Conservation (phyloP, 306 rosid species). For the Ceratonia siliqua region DNA sequence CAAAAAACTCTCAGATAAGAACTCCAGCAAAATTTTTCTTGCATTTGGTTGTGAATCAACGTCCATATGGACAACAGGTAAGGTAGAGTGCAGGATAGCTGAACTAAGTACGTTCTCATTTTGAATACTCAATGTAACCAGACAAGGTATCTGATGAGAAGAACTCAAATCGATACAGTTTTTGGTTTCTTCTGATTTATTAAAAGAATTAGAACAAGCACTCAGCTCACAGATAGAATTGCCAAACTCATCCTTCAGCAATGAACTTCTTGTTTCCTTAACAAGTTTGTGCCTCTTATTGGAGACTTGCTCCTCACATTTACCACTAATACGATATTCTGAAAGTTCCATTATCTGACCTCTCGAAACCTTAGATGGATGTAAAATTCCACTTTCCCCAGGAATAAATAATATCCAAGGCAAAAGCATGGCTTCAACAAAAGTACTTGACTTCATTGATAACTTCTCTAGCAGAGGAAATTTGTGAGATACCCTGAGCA, state of each 20-base stretch:
- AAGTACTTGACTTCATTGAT: conserved; percentile 54
- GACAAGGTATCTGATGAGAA: conserved; percentile 51
- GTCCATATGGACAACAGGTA: conserved; percentile 23
- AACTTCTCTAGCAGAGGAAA: conserved; percentile 71
- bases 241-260: conserved; percentile 32
- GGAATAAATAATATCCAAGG: conserved; percentile 61
- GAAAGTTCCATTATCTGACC: conserved; percentile 39
- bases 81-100: conserved; percentile 51
- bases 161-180: conserved; percentile 39
- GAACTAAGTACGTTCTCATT: conserved; percentile 38
- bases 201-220: conserved; percentile 46
- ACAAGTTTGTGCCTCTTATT: conserved; percentile 59
- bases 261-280: conserved; percentile 39
- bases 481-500: conserved; percentile 72
- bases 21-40: conserved; percentile 73
- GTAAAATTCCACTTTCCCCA: conserved; percentile 35
- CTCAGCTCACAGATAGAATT: conserved; percentile 42
- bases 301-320: conserved; percentile 37
- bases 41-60: conserved; percentile 46
- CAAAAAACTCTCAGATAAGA: conserved; percentile 52
- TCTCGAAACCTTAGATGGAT: conserved; percentile 37
- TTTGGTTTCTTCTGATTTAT: conserved; percentile 37
- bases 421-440: conserved; percentile 71
- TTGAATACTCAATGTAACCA: conserved; percentile 47
- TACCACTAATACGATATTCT: conserved; percentile 37